Evolutionary conservation across 1,139 yeast species (phyloP).

Genomic region (Geotrichum citri-aurantii): DNA sequence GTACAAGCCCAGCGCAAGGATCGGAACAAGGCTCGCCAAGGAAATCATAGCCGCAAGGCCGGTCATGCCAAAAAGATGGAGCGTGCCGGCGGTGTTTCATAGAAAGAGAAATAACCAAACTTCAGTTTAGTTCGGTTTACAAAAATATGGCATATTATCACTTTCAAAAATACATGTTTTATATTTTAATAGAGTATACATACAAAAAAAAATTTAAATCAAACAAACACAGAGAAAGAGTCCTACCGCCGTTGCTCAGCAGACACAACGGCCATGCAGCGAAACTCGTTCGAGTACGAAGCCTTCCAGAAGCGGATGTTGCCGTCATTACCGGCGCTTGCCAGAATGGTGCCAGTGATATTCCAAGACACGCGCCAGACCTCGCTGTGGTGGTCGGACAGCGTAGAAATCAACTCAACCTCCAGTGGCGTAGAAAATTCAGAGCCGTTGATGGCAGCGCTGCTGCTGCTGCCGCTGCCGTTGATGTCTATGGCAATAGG

Average conservation of each 20-base stretch:
- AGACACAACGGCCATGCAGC: conserved; percentile 83
- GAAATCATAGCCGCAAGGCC: conserved; percentile 59
- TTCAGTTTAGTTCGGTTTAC: no score
- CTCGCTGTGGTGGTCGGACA: conserved; percentile 77
- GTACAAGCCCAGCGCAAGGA: conserved; percentile 37
- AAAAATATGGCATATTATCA: no score
- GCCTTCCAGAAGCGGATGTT: conserved; percentile 88
- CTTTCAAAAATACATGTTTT: no score
- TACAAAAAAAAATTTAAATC: no score
- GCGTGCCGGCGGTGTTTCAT: conserved; percentile 22
- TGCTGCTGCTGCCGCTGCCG: not conserved
- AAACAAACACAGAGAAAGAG: not conserved
- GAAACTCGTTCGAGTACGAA: conserved; percentile 77
- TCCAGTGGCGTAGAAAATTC: not conserved
- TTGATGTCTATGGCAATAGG: not conserved
- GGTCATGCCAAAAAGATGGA: conserved; percentile 55
- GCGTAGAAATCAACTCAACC: conserved; percentile 46
- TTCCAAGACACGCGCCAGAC: conserved; percentile 98
- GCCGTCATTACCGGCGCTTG: conserved; percentile 96
- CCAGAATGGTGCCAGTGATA: conserved; percentile 75
- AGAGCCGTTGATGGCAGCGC: not conserved
- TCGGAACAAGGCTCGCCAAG: conserved; percentile 50
- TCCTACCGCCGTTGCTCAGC: conserved; percentile 43
- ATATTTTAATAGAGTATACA: no score
- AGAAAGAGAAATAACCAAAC: no score